These are phyloP conservation scores for Chlamydomonas sp. DNA, from an alignment of 139 green algal species.

Conservation along the genomic window DNA sequence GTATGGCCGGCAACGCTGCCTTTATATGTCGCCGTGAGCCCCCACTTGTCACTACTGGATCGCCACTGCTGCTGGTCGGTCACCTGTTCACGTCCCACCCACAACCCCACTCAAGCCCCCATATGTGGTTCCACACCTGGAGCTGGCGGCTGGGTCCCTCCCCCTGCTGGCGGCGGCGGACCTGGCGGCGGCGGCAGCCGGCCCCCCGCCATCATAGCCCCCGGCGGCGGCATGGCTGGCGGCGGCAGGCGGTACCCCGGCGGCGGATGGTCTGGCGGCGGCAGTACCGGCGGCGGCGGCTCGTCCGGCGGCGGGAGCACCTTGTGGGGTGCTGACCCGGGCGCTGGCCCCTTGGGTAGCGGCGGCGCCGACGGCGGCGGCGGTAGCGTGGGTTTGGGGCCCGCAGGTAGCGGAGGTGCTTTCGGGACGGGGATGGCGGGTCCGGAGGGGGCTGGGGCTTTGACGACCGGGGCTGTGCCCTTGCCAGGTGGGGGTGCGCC, in stretches of 20 bases:
- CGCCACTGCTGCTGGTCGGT: too few relatives aligned
- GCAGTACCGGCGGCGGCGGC: conserved; percentile 48
- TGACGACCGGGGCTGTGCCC: conserved; percentile 20
- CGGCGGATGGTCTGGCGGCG: conserved; percentile 43
- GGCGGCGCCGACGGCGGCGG: conserved; percentile 53
- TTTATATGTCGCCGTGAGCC: too few relatives aligned
- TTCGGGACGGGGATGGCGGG: conserved; percentile 67
- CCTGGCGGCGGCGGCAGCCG: conserved; percentile 18
- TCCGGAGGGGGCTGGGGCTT: conserved; percentile 5
- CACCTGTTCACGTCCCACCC: too few relatives aligned
- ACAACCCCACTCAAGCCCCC: not conserved
- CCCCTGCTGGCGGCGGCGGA: conserved; percentile 17
- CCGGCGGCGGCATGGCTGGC: conserved; percentile 45
- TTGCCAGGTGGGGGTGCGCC: conserved; percentile 68
- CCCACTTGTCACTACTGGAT: too few relatives aligned
- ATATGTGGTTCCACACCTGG: not conserved
- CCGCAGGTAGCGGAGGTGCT: conserved; percentile 70
- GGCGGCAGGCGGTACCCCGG: conserved; percentile 44
- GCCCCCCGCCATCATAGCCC: not conserved
- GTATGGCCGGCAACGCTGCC: too few relatives aligned
- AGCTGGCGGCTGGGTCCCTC: conserved; percentile 1
- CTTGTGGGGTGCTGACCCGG: not conserved
- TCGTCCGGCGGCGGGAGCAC: conserved; percentile 27
- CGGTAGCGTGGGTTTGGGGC: conserved; percentile 54
- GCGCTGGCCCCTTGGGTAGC: conserved; percentile 39